Percentiles rank a stretch among this genome's conserved stretches.
phyloP scores from a whole-genome alignment of 768 basidiomycete genomes.

The Dentipellis sp. region DNA sequence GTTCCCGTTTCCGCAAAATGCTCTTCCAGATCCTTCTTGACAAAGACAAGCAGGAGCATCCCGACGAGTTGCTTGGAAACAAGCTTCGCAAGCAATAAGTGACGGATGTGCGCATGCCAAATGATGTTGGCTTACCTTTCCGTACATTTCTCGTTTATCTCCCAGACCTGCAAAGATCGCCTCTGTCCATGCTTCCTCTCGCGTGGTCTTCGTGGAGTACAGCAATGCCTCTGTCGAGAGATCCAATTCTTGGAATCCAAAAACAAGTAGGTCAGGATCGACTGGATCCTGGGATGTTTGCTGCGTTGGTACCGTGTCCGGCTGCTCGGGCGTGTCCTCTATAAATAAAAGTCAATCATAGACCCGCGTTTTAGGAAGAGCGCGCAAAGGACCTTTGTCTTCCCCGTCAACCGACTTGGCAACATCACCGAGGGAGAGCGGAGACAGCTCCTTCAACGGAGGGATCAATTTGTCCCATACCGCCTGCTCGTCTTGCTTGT shows the following conservation, averaged over 20 bases:
- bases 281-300: constrained; percentile 1
- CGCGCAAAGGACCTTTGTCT: too few relatives aligned
- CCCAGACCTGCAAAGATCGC: constrained; percentile 67
- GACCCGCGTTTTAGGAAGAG: not conserved
- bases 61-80: constrained; percentile 76
- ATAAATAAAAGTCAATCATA: not conserved
- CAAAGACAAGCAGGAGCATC: constrained; percentile 65
- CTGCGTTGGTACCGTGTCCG: too few relatives aligned
- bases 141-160: constrained; percentile 50
- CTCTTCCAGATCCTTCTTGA: constrained; percentile 38
- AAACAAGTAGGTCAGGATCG: constrained; percentile 62
- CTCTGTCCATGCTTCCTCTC: constrained; percentile 64
- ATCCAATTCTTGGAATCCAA: constrained; percentile 79
- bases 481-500: not conserved
- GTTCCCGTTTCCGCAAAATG: constrained; percentile 48
- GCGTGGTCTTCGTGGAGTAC: constrained; percentile 50
- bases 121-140: constrained; percentile 39
- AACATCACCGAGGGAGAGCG: constrained; percentile 15
- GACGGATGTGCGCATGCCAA: not conserved
- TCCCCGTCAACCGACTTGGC: not conserved
- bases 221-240: constrained; percentile 70
- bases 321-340: too few relatives aligned
- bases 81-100: constrained; percentile 32
- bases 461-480: constrained; percentile 14
- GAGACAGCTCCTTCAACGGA: constrained; percentile 17